Evolutionary conservation across 208 protist genomes (phyloP).

Genomic region (Acanthamoeba triangularis): DNA sequence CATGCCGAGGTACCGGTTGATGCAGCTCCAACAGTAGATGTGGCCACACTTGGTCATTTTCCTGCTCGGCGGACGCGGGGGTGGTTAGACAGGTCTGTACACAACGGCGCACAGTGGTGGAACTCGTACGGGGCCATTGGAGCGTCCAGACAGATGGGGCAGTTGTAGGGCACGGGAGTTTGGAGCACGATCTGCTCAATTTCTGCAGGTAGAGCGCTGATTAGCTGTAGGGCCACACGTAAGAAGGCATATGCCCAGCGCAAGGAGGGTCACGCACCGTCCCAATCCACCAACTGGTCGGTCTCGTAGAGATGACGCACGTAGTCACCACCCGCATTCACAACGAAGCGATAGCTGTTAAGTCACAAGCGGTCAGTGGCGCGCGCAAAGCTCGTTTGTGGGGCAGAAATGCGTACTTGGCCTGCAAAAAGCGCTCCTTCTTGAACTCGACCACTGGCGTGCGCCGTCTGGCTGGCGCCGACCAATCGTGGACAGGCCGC

Average conservation of each 20-base stretch:
- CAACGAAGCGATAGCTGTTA: conserved; percentile 64
- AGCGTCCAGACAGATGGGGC: conserved; percentile 59
- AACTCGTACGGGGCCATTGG: conserved; percentile 61
- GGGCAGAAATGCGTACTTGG: conserved; percentile 20
- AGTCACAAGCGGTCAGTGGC: not conserved
- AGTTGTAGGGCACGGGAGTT: conserved; percentile 65
- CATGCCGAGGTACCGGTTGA: conserved; percentile 40
- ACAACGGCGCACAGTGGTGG: not conserved
- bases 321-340: conserved; percentile 38
- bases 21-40: conserved; percentile 66
- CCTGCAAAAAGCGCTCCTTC: conserved; percentile 71
- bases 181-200: conserved; percentile 67
- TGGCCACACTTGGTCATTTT: conserved; percentile 71
- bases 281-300: conserved; percentile 72
- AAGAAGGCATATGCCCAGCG: not conserved
- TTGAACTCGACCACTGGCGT: conserved; percentile 48
- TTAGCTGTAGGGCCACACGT: too few relatives aligned
- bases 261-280: not conserved
- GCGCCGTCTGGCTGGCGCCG: not conserved
- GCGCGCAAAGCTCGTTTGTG: not conserved
- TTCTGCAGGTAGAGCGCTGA: not conserved
- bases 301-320: conserved; percentile 59
- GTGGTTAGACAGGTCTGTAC: too few relatives aligned
- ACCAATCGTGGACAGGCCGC: not conserved
- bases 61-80: not conserved